A percentile compares a stretch with the other conserved stretches of the same genome.
Conservation (phyloP, 2,329 filamentous ascomycete genomes). For the Acarospora socialis region DNA sequence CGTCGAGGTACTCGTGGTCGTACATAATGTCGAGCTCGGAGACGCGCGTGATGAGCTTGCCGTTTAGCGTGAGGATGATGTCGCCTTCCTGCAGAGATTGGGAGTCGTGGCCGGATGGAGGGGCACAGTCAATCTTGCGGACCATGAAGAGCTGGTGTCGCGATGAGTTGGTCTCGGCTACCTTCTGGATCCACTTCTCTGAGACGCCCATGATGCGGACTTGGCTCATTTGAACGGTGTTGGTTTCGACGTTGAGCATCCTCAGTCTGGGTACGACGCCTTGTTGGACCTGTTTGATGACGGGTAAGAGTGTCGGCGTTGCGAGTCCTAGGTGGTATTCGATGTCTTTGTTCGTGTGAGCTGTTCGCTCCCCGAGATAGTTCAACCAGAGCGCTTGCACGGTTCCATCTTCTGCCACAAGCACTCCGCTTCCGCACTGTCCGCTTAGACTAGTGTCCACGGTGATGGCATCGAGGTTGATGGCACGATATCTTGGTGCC, state of each 20-base stretch:
- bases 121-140: constrained; percentile 64
- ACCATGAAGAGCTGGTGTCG: constrained; percentile 98
- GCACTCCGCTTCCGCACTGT: constrained; percentile 86
- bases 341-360: constrained; percentile 69
- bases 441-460: constrained; percentile 85
- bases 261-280: constrained; percentile 68
- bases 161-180: constrained; percentile 74
- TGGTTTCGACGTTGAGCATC: constrained; percentile 87
- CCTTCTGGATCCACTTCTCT: constrained; percentile 88
- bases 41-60: constrained; percentile 81
- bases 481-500: constrained; percentile 82
- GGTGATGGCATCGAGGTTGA: constrained; percentile 93
- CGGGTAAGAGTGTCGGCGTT: constrained; percentile 73
- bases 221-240: constrained; percentile 92
- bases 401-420: constrained; percentile 77
- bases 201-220: constrained; percentile 93
- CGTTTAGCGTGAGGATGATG: constrained; percentile 81
- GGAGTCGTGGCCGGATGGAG: constrained; percentile 28
- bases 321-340: constrained; percentile 92
- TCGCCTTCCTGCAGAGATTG: constrained; percentile 73
- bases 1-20: constrained; percentile 66
- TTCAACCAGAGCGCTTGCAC: constrained; percentile 95
- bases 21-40: constrained; percentile 96
- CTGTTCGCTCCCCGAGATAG: constrained; percentile 79
- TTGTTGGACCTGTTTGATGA: constrained; percentile 73